These are phyloP conservation scores for Pythium aristosporum DNA, from an alignment of 352 stramenopile species.

Conservation along the genomic window DNA sequence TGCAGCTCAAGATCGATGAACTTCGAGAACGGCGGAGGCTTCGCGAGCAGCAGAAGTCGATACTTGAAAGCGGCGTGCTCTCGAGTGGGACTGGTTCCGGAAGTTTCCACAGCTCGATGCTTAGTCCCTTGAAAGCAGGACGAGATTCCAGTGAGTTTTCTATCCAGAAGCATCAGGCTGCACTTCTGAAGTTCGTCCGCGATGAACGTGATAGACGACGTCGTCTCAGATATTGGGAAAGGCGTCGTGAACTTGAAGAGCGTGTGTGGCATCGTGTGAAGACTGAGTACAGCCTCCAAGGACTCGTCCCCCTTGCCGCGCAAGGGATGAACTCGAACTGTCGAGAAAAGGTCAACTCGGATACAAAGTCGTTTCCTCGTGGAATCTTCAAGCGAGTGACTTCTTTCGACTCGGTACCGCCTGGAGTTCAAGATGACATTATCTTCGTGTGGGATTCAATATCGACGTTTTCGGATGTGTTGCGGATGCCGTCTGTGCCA, in stretches of 20 bases:
- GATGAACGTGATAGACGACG: conserved; percentile 64
- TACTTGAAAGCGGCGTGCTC: conserved; percentile 68
- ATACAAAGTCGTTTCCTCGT: conserved; percentile 24
- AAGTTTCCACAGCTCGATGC: background rate
- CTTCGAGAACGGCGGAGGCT: conserved; percentile 59
- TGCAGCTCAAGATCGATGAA: conserved; percentile 78
- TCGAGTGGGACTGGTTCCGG: conserved; percentile 18
- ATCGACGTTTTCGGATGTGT: conserved; percentile 67
- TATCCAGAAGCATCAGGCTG: conserved; percentile 50
- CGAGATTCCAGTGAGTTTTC: conserved; percentile 21
- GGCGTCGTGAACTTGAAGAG: conserved; percentile 47
- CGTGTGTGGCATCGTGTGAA: conserved; percentile 61
- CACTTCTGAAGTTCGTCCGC: conserved; percentile 65
- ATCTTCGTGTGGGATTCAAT: conserved; percentile 80
- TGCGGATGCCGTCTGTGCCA: conserved; percentile 47
- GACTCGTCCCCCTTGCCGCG: background rate
- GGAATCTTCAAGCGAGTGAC: conserved; percentile 32
- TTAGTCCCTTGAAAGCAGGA: conserved; percentile 27
- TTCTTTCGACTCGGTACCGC: conserved; percentile 43
- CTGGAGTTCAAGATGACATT: conserved; percentile 49
- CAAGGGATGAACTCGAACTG: conserved; percentile 1
- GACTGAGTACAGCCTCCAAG: conserved; percentile 28
- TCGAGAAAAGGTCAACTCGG: background rate
- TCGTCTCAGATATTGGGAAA: conserved; percentile 55
- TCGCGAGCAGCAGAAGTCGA: conserved; percentile 66